Evolutionary conservation across 176 grass and related monocot genomes (phyloP), one percentile per base, ranked within the genome.

Genomic region (Typha latifolia): DNA sequence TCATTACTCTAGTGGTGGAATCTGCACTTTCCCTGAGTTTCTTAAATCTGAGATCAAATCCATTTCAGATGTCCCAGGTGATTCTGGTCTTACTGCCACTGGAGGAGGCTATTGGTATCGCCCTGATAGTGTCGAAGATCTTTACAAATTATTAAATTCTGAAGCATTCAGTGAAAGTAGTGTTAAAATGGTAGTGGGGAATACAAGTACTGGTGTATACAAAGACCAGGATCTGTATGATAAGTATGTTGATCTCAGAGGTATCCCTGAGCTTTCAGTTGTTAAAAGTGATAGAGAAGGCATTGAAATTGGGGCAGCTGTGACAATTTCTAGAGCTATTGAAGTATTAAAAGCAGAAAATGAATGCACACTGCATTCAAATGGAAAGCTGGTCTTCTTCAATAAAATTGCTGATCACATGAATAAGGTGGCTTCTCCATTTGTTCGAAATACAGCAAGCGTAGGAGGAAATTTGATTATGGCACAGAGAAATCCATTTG

Each of bases 391-490:
- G 2, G 69, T 96, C 7, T 96, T n/a, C n/a, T n/a, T 83, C 63
- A 66, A 0, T 61, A 96, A 88, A 65, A 69, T 96, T 14, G 84
- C 87, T 32, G 71, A 76, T 74, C 91, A 96, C 71, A 79, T 91
- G 18, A 77, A 69, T 64, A 87, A 85, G 59, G 79, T 96, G 18
- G 87, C 87, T 48, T 65, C 91, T 0, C 84, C 82, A 1, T 96
- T 91, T 51, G 66, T 96, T 27, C 67, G 81, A 71, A 96, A 96
- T 76, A 96, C 76, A 5, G 91, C 84, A 49, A 96, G 84, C 16
- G 24, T 96, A 22, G 91, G 91, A 43, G 91, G 91, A 11, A 96
- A 96, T 73, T 62, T 90, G 23, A 63, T 96, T 22, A 96, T 96
- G 91, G 79, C 87, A 13, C 91, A 96, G 56, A 73, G 91, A 26